Conservation (phyloP, 257 asterid species). For the Plectranthus barbatus region DNA sequence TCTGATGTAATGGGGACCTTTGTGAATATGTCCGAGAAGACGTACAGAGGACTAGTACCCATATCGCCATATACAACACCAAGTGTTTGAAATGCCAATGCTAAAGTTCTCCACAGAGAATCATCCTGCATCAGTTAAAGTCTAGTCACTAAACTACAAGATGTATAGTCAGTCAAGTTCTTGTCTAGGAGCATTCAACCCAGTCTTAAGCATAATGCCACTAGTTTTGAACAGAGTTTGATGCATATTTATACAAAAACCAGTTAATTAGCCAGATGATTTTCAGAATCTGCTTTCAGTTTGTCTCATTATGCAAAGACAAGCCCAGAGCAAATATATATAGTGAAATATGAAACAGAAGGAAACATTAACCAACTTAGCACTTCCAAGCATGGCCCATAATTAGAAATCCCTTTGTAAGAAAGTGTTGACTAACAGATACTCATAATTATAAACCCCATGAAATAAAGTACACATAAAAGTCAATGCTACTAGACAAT, state of each 20-base stretch:
- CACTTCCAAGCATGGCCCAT: not conserved
- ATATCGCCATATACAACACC: slow-evolving; percentile 97
- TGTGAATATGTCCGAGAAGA: slow-evolving; percentile 79
- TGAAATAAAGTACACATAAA: not conserved
- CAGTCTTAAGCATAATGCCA: not conserved
- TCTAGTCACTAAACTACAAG: not conserved
- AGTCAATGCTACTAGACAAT: not conserved
- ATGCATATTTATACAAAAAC: not conserved
- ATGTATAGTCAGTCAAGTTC: not conserved
- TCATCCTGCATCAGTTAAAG: slow-evolving; percentile 41
- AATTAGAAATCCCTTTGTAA: not conserved
- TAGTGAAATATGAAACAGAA: not conserved
- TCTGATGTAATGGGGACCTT: slow-evolving; percentile 81
- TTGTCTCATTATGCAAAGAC: not conserved
- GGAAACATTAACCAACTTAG: not conserved
- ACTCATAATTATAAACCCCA: not conserved
- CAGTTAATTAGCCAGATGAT: not conserved
- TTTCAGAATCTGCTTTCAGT: not conserved
- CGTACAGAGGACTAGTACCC: slow-evolving; percentile 96
- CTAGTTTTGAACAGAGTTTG: no score
- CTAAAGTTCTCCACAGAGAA: slow-evolving; percentile 56
- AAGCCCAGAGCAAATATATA: not conserved
- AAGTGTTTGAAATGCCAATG: slow-evolving; percentile 88
- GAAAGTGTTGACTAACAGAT: not conserved
- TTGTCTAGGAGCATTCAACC: not conserved